phyloP scores from a whole-genome alignment of 768 basidiomycete genomes.

The Russula brevipes region DNA sequence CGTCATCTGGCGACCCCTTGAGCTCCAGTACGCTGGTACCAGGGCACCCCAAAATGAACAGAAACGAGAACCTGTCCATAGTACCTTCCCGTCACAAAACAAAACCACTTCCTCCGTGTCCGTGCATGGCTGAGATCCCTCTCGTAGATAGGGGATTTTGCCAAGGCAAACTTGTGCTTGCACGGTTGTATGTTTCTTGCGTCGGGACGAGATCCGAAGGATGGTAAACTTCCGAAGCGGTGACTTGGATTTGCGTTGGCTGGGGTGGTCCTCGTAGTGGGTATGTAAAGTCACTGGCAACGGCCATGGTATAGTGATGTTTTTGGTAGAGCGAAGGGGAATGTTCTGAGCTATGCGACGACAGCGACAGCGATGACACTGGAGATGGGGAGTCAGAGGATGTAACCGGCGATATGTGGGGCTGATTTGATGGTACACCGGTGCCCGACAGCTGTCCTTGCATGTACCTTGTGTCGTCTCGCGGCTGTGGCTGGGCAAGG shows the following conservation, averaged over 20 bases:
- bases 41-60: not conserved
- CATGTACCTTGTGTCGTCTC: not conserved
- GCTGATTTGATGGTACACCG: not conserved
- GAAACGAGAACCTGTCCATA: not conserved
- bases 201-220: not conserved
- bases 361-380: conserved; percentile 23
- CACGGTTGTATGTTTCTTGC: conserved; percentile 4
- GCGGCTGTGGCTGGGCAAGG: conserved; percentile 14
- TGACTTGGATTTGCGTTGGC: conserved; percentile 1
- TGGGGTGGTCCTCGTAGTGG: conserved; percentile 9
- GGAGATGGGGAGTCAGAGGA: conserved; percentile 23
- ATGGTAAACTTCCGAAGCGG: conserved; percentile 7
- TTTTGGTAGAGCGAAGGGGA: conserved; percentile 21
- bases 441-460: conserved; percentile 1
- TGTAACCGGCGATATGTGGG: conserved; percentile 6
- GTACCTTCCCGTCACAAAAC: conserved; percentile 10
- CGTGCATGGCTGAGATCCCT: conserved; percentile 5
- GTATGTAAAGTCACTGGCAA: conserved; percentile 8
- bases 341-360: conserved; percentile 23
- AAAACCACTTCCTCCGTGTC: conserved; percentile 6
- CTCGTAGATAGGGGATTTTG: conserved; percentile 7
- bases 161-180: conserved; percentile 9
- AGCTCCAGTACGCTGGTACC: not conserved
- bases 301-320: not conserved
- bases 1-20: not conserved